Conservation (phyloP, 495 filamentous ascomycete genomes). For the Physcia stellaris region DNA sequence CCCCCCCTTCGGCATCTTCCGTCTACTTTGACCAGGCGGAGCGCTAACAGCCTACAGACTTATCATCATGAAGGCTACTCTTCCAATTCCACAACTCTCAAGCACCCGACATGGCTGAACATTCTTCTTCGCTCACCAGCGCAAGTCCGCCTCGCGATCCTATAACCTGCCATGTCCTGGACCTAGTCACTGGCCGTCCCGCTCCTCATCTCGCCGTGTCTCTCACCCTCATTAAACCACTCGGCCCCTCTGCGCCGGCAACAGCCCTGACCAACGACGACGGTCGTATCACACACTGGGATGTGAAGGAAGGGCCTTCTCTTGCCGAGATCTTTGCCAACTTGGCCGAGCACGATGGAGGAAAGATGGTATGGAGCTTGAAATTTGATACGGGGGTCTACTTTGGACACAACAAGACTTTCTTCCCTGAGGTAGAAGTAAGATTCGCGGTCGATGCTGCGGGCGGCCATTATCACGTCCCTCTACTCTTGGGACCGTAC, state of each 20-base stretch:
- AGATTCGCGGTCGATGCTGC: constrained; percentile 59
- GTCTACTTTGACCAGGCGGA: too few species aligned
- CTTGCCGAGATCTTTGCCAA: constrained; percentile 25
- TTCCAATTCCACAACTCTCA: too few species aligned
- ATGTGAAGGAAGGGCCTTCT: constrained; percentile 21
- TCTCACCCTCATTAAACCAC: constrained; percentile 30
- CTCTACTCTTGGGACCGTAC: constrained; percentile 76
- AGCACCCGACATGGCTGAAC: too few species aligned
- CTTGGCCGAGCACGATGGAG: constrained; percentile 20
- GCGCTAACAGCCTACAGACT: too few species aligned
- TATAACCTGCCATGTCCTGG: constrained; percentile 67
- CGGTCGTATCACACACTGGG: constrained; percentile 75
- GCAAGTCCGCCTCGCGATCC: constrained; percentile 53
- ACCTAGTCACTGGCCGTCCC: constrained; percentile 52
- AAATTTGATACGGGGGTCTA: constrained; percentile 67
- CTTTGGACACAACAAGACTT: constrained; percentile 63
- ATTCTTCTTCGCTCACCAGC: constrained; percentile 32
- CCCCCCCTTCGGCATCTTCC: too few species aligned
- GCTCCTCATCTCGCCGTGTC: constrained; percentile 41
- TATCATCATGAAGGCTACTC: constrained; percentile 14
- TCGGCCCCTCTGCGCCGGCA: constrained; percentile 31
- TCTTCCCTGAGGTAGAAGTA: constrained; percentile 86
- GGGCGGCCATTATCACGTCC: constrained; percentile 81
- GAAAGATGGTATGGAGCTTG: constrained; percentile 52
- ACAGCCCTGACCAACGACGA: constrained; percentile 67